Conservation (phyloP, 257 asterid genomes). For the Solanum sitiens region DNA sequence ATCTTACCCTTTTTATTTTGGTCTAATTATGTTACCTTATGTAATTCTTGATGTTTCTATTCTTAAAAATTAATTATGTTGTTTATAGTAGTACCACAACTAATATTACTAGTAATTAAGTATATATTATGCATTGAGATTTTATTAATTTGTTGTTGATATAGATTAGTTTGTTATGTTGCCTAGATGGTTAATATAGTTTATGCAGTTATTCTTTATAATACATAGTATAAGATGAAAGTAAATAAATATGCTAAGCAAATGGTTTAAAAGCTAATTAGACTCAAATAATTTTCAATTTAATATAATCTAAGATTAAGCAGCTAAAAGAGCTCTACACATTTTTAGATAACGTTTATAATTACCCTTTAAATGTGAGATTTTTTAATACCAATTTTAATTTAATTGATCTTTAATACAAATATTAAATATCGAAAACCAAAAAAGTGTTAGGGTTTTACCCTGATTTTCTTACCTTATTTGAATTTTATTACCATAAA, state of each 20-base stretch:
- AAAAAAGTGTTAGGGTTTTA: no score
- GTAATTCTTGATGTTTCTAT: background rate
- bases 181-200: background rate
- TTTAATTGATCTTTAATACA: background rate
- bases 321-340: background rate
- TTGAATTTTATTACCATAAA: no score
- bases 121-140: background rate
- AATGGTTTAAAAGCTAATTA: background rate
- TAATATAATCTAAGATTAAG: background rate
- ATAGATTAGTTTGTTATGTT: background rate
- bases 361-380: background rate
- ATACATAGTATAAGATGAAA: no score
- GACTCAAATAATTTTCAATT: background rate
- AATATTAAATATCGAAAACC: background rate
- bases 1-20: background rate
- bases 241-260: no score
- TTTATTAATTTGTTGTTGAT: background rate
- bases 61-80: background rate
- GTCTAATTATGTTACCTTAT: background rate
- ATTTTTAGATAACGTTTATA: background rate
- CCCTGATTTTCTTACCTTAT: no score
- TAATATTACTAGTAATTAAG: background rate
- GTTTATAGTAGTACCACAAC: background rate
- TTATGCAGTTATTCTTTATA: background rate
- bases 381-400: background rate